Evolutionary conservation across 345 rosid genomes (phyloP), one percentile per base, ranked within the genome.

Genomic region (Trapa incisa): DNA sequence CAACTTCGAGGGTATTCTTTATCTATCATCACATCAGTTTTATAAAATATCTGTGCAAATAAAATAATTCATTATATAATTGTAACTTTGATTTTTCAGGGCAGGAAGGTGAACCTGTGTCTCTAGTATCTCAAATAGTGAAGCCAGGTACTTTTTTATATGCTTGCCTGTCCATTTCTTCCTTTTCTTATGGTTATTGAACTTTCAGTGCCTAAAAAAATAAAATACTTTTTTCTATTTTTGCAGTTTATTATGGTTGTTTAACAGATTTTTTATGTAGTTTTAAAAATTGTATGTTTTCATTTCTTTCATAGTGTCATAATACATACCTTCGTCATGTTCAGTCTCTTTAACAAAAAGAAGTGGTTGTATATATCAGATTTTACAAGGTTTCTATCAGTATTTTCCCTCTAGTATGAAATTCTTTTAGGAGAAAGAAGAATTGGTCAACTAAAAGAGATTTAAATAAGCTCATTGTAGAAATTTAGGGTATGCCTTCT

Each of bases 1-100:
- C 73, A 93, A 90, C 75, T 88, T 93, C 74, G 97, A 93, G 86
- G 98, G 98, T 93, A 71, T 74, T 78, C 72, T 22, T 22, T 62
- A 53, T 67, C 33, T 74, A 65, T 65, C 70, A 29, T 67, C 32
- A 41, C 29, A 64, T 41, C 67, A 47, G 48, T 65, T 47, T 43
- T 61, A 67, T 77, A 57, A 41, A 67, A 58, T 64, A n/a, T 56
- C n/a, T 74, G 38, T 14, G 29, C 29, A 22, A 22, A 22, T 22
- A 22, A 11, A 22, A 43, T 67, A 57, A 58, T 22, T 38, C 8
- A 2, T 63, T 32, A 62, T 75, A 22, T 47, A 66, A 16, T 64
- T 53, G 47, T 77, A 57, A 71, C 36, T 38, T 47, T 13, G 41
- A 37, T 60, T 70, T 80, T 84, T 67, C 94, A 93, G 98, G 98